Evolutionary conservation across 345 rosid genomes (phyloP), one percentile per base, ranked within the genome.

Genomic region (Balakata baccata): DNA sequence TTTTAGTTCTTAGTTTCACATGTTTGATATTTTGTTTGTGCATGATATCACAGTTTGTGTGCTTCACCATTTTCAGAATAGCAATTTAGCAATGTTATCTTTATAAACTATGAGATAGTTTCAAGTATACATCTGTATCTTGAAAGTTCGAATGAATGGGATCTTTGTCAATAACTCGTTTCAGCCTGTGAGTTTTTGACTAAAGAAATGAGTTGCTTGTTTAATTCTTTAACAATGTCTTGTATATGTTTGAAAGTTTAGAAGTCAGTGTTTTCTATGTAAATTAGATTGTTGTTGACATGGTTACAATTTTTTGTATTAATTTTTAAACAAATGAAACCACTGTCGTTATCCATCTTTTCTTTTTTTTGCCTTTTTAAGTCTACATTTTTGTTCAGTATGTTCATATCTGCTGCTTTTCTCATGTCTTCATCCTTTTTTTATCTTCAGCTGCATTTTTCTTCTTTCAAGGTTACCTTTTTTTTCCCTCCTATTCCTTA

Each of bases 1-100:
- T 65, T 74, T 56, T 34, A 72, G 25, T 11, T 34, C 23, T 62
- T 47, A 34, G 49, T 50, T 45, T 72, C 59, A 47, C 23, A 64
- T 63, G 43, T 66, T 0, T 25, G 7, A 17, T 22, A 45, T 64
- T 46, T 18, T 38, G 11, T 16, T 43, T 3, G 3, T 1, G 56
- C 7, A 29, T 65, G 39, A 22, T 29, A 49, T 64, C 46, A 9
- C n/a, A 37, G 3, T 38, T 38, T 22, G 6, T 45, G 13, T 62
- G 57, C 54, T 62, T 61, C 51, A 20, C 1, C 13, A 34, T 23
- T 49, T 62, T 14, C 0, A 9, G 37, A 5, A 20, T 62, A 43
- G 22, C 3, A 29, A 34, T 62, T 49, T 50, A 51, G n/a, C 23
- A 16, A 6, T 11, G 25, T 60, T 62, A 16, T 49, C 58, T 7